These are phyloP conservation scores for Chalaropsis thielavioides DNA, from an alignment of 2,329 filamentous ascomycete genomes.

Conservation along the genomic window DNA sequence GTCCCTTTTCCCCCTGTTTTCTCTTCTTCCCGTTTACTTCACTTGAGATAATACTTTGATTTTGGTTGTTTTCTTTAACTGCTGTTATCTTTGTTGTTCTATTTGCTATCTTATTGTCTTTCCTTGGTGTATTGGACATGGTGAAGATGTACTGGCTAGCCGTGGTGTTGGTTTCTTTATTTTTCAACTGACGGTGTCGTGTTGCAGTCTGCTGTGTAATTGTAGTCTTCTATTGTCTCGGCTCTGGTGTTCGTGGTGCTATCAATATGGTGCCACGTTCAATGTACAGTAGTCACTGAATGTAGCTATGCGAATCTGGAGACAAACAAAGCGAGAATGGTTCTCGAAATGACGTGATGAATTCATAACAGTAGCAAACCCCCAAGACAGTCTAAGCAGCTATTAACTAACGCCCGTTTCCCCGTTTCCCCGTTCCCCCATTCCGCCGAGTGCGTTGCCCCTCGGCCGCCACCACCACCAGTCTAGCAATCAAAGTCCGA, in stretches of 20 bases:
- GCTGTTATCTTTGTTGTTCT: neutral
- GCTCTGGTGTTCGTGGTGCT: too few relatives aligned
- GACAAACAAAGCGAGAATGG: neutral
- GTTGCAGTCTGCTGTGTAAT: too few relatives aligned
- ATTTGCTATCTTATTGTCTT: neutral
- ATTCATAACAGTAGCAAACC: neutral
- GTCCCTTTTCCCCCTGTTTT: neutral
- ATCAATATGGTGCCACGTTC: too few relatives aligned
- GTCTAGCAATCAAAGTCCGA: conserved; percentile 13
- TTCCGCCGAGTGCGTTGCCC: too few relatives aligned
- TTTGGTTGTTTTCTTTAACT: neutral
- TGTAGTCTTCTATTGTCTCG: too few relatives aligned
- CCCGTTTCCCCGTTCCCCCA: too few relatives aligned
- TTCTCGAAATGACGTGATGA: neutral
- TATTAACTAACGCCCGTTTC: neutral
- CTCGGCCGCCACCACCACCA: neutral
- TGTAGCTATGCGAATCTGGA: neutral
- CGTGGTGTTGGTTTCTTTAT: neutral
- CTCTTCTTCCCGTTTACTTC: neutral
- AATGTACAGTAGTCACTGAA: too few relatives aligned
- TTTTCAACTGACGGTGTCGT: too few relatives aligned
- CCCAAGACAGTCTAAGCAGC: neutral
- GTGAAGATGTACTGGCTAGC: neutral
- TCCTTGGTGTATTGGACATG: conserved; percentile 1
- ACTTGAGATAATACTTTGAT: neutral